Evolutionary conservation across 768 basidiomycete genomes (phyloP).

Genomic region (Mycena filopes): DNA sequence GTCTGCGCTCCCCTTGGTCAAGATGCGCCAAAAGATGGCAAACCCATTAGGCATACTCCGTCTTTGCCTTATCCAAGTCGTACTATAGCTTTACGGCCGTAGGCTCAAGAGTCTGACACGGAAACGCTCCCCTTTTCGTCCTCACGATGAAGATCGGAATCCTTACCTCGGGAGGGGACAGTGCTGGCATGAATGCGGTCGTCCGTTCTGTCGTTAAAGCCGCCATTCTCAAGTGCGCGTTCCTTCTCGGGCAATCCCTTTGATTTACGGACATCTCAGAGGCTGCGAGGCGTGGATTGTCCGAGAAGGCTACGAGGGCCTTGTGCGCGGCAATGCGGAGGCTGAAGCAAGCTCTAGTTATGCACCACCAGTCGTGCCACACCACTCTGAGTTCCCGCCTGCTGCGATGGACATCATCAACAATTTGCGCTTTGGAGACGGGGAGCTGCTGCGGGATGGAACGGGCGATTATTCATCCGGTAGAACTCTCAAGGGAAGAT

Average conservation of each 20-base stretch:
- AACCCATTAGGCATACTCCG: not conserved
- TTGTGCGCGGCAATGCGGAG: constrained; percentile 89
- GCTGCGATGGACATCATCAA: constrained; percentile 57
- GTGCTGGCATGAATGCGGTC: constrained; percentile 96
- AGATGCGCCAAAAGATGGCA: not conserved
- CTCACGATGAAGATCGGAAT: constrained; percentile 87
- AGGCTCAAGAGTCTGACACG: not conserved
- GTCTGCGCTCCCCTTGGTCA: too few species aligned
- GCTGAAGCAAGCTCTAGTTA: constrained; percentile 45
- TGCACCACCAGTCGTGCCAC: constrained; percentile 31
- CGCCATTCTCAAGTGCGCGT: constrained; percentile 85
- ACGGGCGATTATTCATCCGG: constrained; percentile 78
- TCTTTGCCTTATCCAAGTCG: not conserved
- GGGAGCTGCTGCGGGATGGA: constrained; percentile 79
- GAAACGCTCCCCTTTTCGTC: not conserved
- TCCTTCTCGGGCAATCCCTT: not conserved
- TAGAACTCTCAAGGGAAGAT: constrained; percentile 85
- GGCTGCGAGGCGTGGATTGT: constrained; percentile 97
- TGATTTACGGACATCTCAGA: constrained; percentile 54
- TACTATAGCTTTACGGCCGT: not conserved
- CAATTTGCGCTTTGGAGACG: constrained; percentile 87
- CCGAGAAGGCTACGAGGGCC: constrained; percentile 98
- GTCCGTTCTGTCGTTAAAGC: constrained; percentile 94
- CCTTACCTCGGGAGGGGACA: constrained; percentile 96
- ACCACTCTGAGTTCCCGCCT: constrained; percentile 19